These are phyloP conservation scores for Russula abietina DNA, from an alignment of 768 basidiomycete species.

Conservation along the genomic window DNA sequence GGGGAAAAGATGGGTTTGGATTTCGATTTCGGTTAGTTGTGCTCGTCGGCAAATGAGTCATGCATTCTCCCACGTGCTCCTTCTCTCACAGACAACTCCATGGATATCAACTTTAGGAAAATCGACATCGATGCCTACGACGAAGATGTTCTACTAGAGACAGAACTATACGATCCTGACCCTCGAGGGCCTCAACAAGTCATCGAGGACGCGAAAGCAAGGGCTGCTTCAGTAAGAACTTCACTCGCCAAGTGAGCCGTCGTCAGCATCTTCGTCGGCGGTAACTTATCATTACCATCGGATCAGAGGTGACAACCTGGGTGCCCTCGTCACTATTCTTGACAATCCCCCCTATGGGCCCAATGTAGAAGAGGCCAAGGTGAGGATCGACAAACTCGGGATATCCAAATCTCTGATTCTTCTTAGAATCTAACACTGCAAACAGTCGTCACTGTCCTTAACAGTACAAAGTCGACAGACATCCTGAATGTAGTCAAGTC, in stretches of 20 bases:
- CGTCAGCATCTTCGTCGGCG: background rate
- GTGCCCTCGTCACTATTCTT: constrained; percentile 65
- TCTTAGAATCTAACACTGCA: constrained; percentile 70
- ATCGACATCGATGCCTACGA: constrained; percentile 93
- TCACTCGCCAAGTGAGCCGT: constrained; percentile 63
- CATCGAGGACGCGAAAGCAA: constrained; percentile 69
- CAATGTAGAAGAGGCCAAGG: constrained; percentile 87
- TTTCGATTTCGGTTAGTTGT: background rate
- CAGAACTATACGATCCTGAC: constrained; percentile 83
- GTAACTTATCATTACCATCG: background rate
- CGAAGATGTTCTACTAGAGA: constrained; percentile 81
- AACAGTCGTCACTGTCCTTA: constrained; percentile 80
- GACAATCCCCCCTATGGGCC: constrained; percentile 86
- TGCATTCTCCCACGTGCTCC: background rate
- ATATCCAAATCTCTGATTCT: background rate
- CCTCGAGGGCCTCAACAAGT: constrained; percentile 71
- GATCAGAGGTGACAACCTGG: constrained; percentile 65
- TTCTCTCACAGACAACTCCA: constrained; percentile 7
- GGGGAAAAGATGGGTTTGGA: background rate
- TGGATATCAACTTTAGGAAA: constrained; percentile 71
- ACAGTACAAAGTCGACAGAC: constrained; percentile 88
- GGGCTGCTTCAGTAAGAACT: constrained; percentile 63
- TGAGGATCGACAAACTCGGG: constrained; percentile 31
- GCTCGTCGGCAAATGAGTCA: background rate
- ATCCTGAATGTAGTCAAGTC: constrained; percentile 69